phyloP scores from a whole-genome alignment of 768 basidiomycete species.

The Rhizopogon salebrosus region DNA sequence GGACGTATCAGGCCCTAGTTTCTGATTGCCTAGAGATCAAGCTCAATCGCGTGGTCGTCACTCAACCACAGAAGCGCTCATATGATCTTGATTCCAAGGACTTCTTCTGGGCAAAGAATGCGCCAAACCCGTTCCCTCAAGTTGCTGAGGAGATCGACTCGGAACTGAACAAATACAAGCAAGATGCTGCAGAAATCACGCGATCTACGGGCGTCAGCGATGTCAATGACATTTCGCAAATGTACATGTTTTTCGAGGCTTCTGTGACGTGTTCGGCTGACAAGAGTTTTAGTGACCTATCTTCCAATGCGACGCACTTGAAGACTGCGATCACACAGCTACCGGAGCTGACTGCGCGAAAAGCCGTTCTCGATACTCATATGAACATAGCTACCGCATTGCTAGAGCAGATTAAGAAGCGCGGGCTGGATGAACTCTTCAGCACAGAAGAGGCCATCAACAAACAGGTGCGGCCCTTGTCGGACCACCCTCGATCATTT shows the following conservation, averaged over 20 bases:
- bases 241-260: constrained; percentile 46
- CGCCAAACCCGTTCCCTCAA: constrained; percentile 94
- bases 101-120: constrained; percentile 98
- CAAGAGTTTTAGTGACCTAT: constrained; percentile 59
- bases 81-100: constrained; percentile 98
- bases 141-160: constrained; percentile 96
- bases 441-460: constrained; percentile 88
- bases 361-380: constrained; percentile 94
- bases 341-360: constrained; percentile 93
- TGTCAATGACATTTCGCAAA: constrained; percentile 89
- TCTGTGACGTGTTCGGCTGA: constrained; percentile 5
- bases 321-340: constrained; percentile 97
- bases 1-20: constrained; percentile 98
- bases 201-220: constrained; percentile 94
- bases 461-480: constrained; percentile 57
- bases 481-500: background rate
- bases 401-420: constrained; percentile 90
- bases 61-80: constrained; percentile 66
- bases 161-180: constrained; percentile 89
- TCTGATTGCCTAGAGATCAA: constrained; percentile 98
- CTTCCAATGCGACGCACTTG: constrained; percentile 88
- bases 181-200: constrained; percentile 95
- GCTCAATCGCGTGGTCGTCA: constrained; percentile 88
- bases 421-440: constrained; percentile 95
- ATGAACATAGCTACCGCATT: constrained; percentile 99